Evolutionary conservation across 495 filamentous ascomycete genomes (phyloP), one percentile per base, ranked within the genome.

Genomic region (Lepraria neglecta): DNA sequence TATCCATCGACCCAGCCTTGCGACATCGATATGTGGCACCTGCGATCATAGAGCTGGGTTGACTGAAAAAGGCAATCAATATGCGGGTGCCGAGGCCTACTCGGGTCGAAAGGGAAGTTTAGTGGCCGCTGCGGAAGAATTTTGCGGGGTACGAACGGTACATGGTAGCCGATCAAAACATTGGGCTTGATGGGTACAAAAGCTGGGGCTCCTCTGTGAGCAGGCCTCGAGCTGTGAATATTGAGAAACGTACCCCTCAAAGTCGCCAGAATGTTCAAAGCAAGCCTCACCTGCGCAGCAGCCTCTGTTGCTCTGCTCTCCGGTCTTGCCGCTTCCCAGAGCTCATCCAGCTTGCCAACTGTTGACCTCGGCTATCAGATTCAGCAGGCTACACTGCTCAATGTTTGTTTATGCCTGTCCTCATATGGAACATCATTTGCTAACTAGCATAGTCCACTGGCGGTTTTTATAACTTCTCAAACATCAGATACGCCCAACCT

Each of bases 401-500:
- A 80, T 70, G 75, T 76, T 62, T 61, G 67, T 64, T 21, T 17
- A 43, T n/a, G n/a, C n/a, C 15, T 42, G 31, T 6, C 19, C 17
- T 27, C 28, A 54, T n/a, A 31, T 19, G 28, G 21, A 7, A 44
- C n/a, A 3, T n/a, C 43, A 27, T 59, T 46, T 55, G 64, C 55
- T 61, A 58, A 58, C 47, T n/a, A 24, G 35, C 42, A 21, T n/a
- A 60, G 63, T 48, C 56, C 19, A 65, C 74, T 43, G 65, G 71
- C 38, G 59, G 72, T 31, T 72, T 76, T 64, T 85, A 83, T 62
- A 83, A 80, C 59, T 85, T 85, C 71, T 75, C 71, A 42, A 84
- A 84, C 58, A 84, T 86, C 64, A 77, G 81, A 30, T 86, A 81
- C 69, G 82, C 79, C 7, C 77, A 77, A 19, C 79, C 82, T 11